Evolutionary conservation across 1,284 basidiomycete species (phyloP), one percentile per base, ranked within the genome.

Genomic region (Ceratobasidium sp.): DNA sequence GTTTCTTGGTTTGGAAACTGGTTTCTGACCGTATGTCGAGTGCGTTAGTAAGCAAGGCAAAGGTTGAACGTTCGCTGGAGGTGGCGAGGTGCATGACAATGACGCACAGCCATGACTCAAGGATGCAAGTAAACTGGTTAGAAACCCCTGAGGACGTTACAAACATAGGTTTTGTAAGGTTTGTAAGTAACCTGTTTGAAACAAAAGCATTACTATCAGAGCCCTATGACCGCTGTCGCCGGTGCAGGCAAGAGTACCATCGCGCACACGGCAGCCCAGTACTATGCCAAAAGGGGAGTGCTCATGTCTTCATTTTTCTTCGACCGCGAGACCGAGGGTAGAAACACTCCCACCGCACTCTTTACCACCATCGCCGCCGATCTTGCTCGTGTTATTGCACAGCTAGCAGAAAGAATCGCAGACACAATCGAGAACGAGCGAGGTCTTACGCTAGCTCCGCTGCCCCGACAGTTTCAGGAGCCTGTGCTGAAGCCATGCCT

Each of bases 171-270:
- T n/a, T n/a, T n/a, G n/a, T n/a, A n/a, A n/a, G n/a, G n/a, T n/a
- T n/a, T n/a, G n/a, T n/a, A n/a, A n/a, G n/a, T n/a, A n/a, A n/a
- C n/a, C n/a, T n/a, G n/a, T n/a, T n/a, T n/a, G n/a, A n/a, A n/a
- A n/a, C n/a, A n/a, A n/a, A n/a, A n/a, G n/a, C n/a, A n/a, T n/a
- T n/a, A n/a, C n/a, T n/a, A n/a, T n/a, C n/a, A n/a, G n/a, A n/a
- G n/a, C n/a, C n/a, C n/a, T n/a, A n/a, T 78, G 57, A 73, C 66
- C 2, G 77, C 73, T 32, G 75, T 76, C 16, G 73, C 77, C 28
- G 77, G 77, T 6, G 71, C 50, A 23, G 78, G 77, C 16, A 78
- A 79, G 64, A 76, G 67, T 28, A 72, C 76, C 3, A 73, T 79
- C 38, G 77, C 78, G 14, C 77, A 78, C 50, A 74, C 76, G 16